Percentiles rank a stretch among this genome's conserved stretches.
Conservation (phyloP, 352 stramenopile species). For the Pythium oligandrum region DNA sequence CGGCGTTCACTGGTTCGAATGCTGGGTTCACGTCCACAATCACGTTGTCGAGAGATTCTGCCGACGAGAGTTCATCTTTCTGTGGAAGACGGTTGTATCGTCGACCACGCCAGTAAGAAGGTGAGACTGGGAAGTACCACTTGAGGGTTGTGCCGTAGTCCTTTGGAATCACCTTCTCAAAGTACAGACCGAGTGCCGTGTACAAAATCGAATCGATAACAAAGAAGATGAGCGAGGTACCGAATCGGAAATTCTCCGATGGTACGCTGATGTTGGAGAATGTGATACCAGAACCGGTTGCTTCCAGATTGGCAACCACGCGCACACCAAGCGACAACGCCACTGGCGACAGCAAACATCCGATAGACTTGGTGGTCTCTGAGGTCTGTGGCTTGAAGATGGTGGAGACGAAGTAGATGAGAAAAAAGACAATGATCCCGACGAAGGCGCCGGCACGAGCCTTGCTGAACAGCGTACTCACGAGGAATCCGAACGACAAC, state of each 20-base stretch:
- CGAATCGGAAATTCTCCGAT: constrained; percentile 66
- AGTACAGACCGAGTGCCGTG: constrained; percentile 85
- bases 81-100: constrained; percentile 1
- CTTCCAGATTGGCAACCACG: constrained; percentile 50
- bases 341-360: constrained; percentile 57
- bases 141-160: constrained; percentile 82
- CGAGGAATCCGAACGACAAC: constrained; percentile 54
- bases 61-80: constrained; percentile 12
- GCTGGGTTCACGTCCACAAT: constrained; percentile 36
- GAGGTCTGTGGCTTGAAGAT: constrained; percentile 30
- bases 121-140: constrained; percentile 91
- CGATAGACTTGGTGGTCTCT: constrained; percentile 36
- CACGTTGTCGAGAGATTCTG: constrained; percentile 28
- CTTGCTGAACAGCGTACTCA: constrained; percentile 81
- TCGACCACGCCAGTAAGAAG: constrained; percentile 82
- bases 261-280: constrained; percentile 32
- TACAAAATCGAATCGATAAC: constrained; percentile 88
- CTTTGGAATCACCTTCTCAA: constrained; percentile 90
- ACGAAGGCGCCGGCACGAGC: constrained; percentile 67
- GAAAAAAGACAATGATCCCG: constrained; percentile 81
- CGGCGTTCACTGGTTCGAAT: constrained; percentile 33
- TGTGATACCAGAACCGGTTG: constrained; percentile 33
- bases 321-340: constrained; percentile 62
- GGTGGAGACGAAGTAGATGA: constrained; percentile 79
- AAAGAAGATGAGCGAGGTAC: constrained; percentile 64